phyloP scores from a whole-genome alignment of 805 yeast genomes.

The Wickerhamomyces kurtzmanii region DNA sequence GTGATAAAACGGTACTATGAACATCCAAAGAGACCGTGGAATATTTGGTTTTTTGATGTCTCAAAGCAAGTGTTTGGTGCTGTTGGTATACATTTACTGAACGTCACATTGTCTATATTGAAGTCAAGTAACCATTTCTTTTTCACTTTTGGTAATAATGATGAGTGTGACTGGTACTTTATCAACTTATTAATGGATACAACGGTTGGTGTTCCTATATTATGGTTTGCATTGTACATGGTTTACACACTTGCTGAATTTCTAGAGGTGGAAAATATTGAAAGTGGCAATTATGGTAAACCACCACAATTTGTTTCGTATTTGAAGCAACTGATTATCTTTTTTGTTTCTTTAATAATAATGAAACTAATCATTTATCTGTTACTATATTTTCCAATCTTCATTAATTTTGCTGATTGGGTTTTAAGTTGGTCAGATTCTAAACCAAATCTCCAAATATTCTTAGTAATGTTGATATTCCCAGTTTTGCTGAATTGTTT shows the following conservation, averaged over 20 bases:
- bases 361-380: slow-evolving; percentile 58
- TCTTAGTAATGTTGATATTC: slow-evolving; percentile 76
- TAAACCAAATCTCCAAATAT: slow-evolving; percentile 75
- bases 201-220: slow-evolving; percentile 83
- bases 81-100: slow-evolving; percentile 70
- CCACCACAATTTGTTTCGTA: slow-evolving; percentile 59
- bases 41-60: slow-evolving; percentile 84
- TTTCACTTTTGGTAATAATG: slow-evolving; percentile 26
- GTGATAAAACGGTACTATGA: slow-evolving; percentile 72
- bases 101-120: slow-evolving; percentile 60
- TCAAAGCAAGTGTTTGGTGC: slow-evolving; percentile 88
- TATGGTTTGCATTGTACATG: slow-evolving; percentile 46
- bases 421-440: slow-evolving; percentile 76
- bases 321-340: slow-evolving; percentile 61
- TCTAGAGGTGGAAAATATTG: slow-evolving; percentile 27
- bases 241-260: slow-evolving; percentile 32
- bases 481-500: slow-evolving; percentile 67
- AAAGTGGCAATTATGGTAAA: slow-evolving; percentile 44
- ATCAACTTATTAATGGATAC: slow-evolving; percentile 83
- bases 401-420: slow-evolving; percentile 64
- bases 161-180: slow-evolving; percentile 94
- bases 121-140: slow-evolving; percentile 22
- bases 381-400: slow-evolving; percentile 52
- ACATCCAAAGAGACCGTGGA: slow-evolving; percentile 79
- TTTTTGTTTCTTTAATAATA: slow-evolving; percentile 47